Conservation (phyloP, 2,329 filamentous ascomycete genomes). For the Fulvia fulva region DNA sequence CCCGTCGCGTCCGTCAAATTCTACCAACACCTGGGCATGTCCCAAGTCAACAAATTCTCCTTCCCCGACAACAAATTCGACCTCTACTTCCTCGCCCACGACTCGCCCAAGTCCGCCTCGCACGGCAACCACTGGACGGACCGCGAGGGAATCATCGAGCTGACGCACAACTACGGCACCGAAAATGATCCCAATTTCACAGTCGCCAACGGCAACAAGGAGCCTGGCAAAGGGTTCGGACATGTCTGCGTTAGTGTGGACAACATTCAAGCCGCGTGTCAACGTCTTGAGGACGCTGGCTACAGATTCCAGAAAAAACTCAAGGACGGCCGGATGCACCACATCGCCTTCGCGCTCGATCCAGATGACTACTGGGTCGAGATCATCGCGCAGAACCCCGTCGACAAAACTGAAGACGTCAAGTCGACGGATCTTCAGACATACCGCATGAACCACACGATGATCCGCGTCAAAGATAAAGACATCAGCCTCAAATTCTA, state of each 20-base stretch:
- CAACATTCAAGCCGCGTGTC: slow-evolving; percentile 79
- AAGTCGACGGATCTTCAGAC: slow-evolving; percentile 68
- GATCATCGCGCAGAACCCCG: slow-evolving; percentile 66
- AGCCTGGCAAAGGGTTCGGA: slow-evolving; percentile 76
- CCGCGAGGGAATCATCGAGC: slow-evolving; percentile 73
- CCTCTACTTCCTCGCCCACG: slow-evolving; percentile 91
- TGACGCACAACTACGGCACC: slow-evolving; percentile 82
- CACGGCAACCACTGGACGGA: slow-evolving; percentile 71
- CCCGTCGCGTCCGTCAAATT: slow-evolving; percentile 78
- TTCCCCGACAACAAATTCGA: slow-evolving; percentile 89
- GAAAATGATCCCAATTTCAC: slow-evolving; percentile 78
- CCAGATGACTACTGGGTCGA: slow-evolving; percentile 58
- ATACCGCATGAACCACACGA: slow-evolving; percentile 68
- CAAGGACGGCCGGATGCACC: slow-evolving; percentile 76
- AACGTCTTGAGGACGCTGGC: slow-evolving; percentile 82
- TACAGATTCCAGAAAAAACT: slow-evolving; percentile 96
- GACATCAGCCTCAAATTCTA: slow-evolving; percentile 48
- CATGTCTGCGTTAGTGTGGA: slow-evolving; percentile 72
- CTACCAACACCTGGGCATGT: slow-evolving; percentile 90
- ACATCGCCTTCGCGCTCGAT: slow-evolving; percentile 59
- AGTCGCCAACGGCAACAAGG: slow-evolving; percentile 84
- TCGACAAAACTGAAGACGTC: slow-evolving; percentile 68
- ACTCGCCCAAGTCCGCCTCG: slow-evolving; percentile 70
- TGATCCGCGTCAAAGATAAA: slow-evolving; percentile 81
- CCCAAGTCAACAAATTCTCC: slow-evolving; percentile 71